Conservation (phyloP, 805 yeast species). For the Monosporozyma unispora region DNA sequence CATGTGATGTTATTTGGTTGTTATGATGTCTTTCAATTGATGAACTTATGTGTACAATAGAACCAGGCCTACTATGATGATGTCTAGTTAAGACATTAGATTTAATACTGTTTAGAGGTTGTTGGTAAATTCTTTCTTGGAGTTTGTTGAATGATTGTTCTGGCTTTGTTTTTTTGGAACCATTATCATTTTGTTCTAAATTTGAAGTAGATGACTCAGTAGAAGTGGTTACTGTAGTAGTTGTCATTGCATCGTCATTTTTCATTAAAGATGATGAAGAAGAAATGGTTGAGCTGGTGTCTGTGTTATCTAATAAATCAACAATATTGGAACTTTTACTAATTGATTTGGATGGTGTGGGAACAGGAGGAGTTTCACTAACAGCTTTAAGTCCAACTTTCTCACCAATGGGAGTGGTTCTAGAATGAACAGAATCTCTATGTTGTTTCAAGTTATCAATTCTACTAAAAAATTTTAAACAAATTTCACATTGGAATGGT, state of each 20-base stretch:
- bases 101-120: neutral
- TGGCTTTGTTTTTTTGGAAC: neutral
- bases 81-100: neutral
- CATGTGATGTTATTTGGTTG: neutral
- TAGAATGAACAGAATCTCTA: slow-evolving; percentile 71
- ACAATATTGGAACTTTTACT: neutral
- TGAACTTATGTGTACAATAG: neutral
- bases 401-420: neutral
- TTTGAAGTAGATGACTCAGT: neutral
- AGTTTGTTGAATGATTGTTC: neutral
- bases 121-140: neutral
- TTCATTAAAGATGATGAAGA: neutral
- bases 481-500: slow-evolving; percentile 81
- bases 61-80: neutral
- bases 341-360: neutral
- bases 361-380: neutral
- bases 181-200: neutral
- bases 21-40: neutral
- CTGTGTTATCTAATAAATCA: neutral
- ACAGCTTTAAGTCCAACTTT: neutral
- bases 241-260: neutral
- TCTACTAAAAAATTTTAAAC: slow-evolving; percentile 69
- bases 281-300: neutral
- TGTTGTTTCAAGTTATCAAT: slow-evolving; percentile 87
- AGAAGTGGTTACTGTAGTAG: neutral